Conservation (phyloP, 2,329 filamentous ascomycete genomes). For the Verticillium tricorpus region DNA sequence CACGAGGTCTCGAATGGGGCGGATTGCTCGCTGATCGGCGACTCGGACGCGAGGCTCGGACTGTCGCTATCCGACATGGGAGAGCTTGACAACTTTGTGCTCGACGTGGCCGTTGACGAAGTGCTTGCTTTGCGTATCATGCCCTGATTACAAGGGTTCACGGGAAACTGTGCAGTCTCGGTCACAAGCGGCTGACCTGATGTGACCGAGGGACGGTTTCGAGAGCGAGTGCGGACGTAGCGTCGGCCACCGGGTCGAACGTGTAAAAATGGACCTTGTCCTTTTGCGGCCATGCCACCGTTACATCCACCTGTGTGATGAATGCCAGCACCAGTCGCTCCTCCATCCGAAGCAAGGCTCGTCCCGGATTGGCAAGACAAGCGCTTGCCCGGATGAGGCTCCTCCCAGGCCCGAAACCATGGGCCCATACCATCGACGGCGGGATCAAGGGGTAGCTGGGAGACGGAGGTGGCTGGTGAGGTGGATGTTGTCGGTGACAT, state of each 20-base stretch:
- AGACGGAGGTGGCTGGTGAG: constrained; percentile 18
- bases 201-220: not conserved
- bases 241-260: constrained; percentile 10
- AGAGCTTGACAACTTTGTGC: not conserved
- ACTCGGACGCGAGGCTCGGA: not conserved
- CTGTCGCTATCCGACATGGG: not conserved
- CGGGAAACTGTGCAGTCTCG: not conserved
- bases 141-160: not conserved
- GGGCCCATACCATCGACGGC: constrained; percentile 13
- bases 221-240: not conserved
- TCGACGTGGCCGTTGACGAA: not conserved
- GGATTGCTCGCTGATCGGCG: constrained; percentile 4
- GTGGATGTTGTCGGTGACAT: constrained; percentile 42
- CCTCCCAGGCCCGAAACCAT: constrained; percentile 29
- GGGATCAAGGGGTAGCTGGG: constrained; percentile 12
- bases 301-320: constrained; percentile 15
- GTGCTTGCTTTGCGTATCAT: not conserved
- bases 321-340: constrained; percentile 6
- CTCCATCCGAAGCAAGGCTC: constrained; percentile 17
- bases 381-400: constrained; percentile 41
- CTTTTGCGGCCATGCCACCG: constrained; percentile 47
- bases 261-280: constrained; percentile 20
- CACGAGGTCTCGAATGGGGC: constrained; percentile 1
- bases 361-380: constrained; percentile 24
- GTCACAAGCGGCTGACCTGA: not conserved